Percentiles rank a stretch among this genome's conserved stretches.
Evolutionary conservation across 257 asterid species (phyloP).

Genomic region (Scutellaria baicalensis): DNA sequence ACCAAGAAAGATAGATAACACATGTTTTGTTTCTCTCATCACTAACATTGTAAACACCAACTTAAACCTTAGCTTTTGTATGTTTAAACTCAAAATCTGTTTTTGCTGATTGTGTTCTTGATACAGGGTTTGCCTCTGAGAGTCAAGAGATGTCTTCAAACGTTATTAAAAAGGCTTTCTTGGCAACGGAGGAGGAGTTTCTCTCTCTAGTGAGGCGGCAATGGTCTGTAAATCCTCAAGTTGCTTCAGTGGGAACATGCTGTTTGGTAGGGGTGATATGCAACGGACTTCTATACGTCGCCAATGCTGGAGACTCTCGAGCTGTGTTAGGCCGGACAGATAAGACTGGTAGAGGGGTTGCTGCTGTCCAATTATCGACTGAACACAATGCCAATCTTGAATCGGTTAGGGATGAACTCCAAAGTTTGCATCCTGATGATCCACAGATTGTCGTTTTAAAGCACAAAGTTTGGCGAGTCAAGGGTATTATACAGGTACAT

Average conservation of each 20-base stretch:
- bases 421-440: conserved; percentile 69
- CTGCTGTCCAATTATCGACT: conserved; percentile 60
- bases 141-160: conserved; percentile 57
- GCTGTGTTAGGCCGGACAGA: conserved; percentile 72
- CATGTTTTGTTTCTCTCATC: not conserved
- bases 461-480: conserved; percentile 95
- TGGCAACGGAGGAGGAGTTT: conserved; percentile 85
- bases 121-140: conserved; percentile 60
- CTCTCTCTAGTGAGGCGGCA: conserved; percentile 61
- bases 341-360: conserved; percentile 42
- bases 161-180: conserved; percentile 71
- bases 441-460: conserved; percentile 73
- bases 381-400: conserved; percentile 81
- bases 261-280: conserved; percentile 85
- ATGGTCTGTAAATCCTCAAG: conserved; percentile 69
- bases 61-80: not conserved
- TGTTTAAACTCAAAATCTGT: not conserved
- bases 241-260: conserved; percentile 92
- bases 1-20: not conserved
- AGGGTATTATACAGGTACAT: conserved; percentile 89
- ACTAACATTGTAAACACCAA: no score
- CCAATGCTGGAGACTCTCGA: conserved; percentile 94
- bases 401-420: conserved; percentile 77
- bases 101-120: conserved; percentile 9
- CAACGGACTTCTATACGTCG: conserved; percentile 65